Evolutionary conservation across 345 rosid genomes (phyloP), one percentile per base, ranked within the genome.

Genomic region (Pistacia atlantica): DNA sequence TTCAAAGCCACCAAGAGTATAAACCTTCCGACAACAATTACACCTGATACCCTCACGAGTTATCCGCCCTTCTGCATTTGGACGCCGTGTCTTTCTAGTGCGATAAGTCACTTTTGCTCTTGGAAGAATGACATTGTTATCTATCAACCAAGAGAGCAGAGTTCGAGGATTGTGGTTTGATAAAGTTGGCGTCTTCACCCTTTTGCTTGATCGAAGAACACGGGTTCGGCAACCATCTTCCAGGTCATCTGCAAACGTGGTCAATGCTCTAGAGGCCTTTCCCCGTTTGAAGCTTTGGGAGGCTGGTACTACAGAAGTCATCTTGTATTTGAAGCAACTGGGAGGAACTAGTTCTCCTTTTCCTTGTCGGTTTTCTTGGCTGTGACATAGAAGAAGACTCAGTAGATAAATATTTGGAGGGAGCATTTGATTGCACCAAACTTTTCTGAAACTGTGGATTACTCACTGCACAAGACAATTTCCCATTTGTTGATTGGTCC

Each of bases 61-160:
- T 82, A 89, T 77, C 63, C 85, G 84, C 38, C 98, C 99, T 68
- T 86, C 86, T 33, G 78, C 84, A 65, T 75, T 79, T 67, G 72
- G 78, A 55, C 49, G 59, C 17, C 60, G 49, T 5, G 78, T 84
- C 77, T 71, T 80, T 80, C 72, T 79, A 65, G 71, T 62, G 63
- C 45, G 35, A 68, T 81, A 91, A 56, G 67, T 73, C 72, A 93
- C 90, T 79, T 85, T 89, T 51, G 79, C 90, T 86, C 89, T 88
- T 31, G 91, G 90, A 79, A 87, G 74, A 81, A 91, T 35, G 11
- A 84, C 83, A 72, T 91, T 77, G 65, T 88, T 89, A 57, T 91
- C 91, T 35, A 95, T 88, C 80, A 95, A 85, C 97, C 93, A 92
- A 31, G 94, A 89, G 66, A 95, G 77, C 65, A 90, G 71, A 48